phyloP scores from a whole-genome alignment of 805 yeast genomes.

The Kodamaea hsintzibuensis region DNA sequence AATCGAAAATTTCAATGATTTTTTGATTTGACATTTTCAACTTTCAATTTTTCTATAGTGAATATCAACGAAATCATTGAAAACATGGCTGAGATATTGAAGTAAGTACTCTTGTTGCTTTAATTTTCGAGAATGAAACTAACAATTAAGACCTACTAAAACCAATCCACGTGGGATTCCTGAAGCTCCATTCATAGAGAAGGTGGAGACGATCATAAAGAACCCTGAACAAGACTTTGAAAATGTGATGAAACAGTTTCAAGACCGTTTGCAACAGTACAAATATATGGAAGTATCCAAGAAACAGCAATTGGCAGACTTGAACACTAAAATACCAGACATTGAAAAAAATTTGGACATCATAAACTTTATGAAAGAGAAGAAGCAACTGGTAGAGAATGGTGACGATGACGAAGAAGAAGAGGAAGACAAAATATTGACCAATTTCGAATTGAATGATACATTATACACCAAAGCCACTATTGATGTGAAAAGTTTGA shows the following conservation, averaged over 20 bases:
- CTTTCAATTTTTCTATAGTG: background rate
- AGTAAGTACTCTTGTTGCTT: constrained; percentile 8
- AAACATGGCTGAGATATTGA: constrained; percentile 13
- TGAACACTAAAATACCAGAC: constrained; percentile 83
- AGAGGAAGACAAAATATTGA: constrained; percentile 33
- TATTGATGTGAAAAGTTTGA: constrained; percentile 55
- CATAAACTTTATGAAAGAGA: constrained; percentile 58
- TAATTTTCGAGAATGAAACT: background rate
- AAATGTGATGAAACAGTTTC: constrained; percentile 68
- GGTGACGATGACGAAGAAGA: constrained; percentile 27
- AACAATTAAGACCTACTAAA: constrained; percentile 47
- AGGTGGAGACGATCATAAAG: constrained; percentile 73
- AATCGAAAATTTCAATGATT: background rate
- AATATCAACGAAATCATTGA: background rate
- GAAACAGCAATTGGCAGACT: constrained; percentile 48
- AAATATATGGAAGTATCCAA: constrained; percentile 77
- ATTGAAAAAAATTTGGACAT: constrained; percentile 80
- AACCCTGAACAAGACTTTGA: constrained; percentile 66
- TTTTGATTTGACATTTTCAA: background rate
- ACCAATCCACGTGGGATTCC: constrained; percentile 95
- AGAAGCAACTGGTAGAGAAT: constrained; percentile 37
- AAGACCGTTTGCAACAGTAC: constrained; percentile 86
- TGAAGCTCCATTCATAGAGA: constrained; percentile 89
- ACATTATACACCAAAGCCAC: constrained; percentile 85
- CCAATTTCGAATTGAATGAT: constrained; percentile 91